Evolutionary conservation across 2,329 filamentous ascomycete species (phyloP), one percentile per base, ranked within the genome.

Genomic region (Penicillium sp.): DNA sequence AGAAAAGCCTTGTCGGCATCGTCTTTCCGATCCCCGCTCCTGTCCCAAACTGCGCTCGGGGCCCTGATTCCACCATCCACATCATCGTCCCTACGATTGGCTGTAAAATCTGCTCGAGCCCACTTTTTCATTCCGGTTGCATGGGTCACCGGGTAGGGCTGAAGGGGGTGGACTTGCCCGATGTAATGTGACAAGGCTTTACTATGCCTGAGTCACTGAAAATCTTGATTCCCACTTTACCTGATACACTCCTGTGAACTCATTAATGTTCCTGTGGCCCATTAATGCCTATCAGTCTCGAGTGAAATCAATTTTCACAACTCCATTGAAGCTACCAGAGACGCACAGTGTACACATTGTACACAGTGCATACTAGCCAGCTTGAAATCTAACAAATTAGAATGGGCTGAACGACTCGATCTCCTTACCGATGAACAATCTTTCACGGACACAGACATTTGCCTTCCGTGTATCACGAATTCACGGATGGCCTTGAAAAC

Each of bases 131-230:
- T 27, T 21, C 25, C n/a, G 19, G 19, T 23, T 11, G 23, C 27
- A 53, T 60, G 57, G 54, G 47, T 49, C 55, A 42, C 26, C 58
- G 58, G 61, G 55, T 64, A 64, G 60, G 60, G 62, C 59, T 65
- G 62, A 37, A 6, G 43, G 25, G 14, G 14, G 7, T 31, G 43
- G 27, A 49, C 39, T 46, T 53, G 39, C 27, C 50, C 9, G 21
- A 19, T 37, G 10, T 19, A 4, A 9, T 19, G 25, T 9, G 21
- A 27, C 13, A 23, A 5, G 19, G 33, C 19, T 27, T 9, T 33
- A 9, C 9, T 23, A 37, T 21, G 19, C 5, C 25, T n/a, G 23
- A 13, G n/a, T 29, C 47, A 16, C 13, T 11, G 35, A 43, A 42
- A 19, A 7, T 14, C 39, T 6, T 9, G 9, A 13, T 42, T 29